A percentile compares a stretch with the other conserved stretches of the same genome.
Conservation (phyloP, 345 rosid species). For the Eucalyptus curtisii region DNA sequence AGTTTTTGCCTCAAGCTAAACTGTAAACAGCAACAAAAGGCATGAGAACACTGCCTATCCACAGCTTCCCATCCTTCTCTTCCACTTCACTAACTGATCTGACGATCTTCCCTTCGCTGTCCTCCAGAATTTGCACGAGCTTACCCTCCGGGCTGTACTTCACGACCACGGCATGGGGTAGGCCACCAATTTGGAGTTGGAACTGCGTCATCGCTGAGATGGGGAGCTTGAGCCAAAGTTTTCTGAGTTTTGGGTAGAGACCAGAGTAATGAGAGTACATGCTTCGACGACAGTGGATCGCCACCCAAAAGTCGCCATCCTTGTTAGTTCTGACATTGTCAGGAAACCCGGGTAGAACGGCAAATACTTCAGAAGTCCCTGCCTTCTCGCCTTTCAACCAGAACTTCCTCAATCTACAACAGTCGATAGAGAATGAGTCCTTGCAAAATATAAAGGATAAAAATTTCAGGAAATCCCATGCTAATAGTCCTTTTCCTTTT, state of each 20-base stretch:
- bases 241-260: slow-evolving; percentile 13
- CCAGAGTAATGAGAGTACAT: slow-evolving; percentile 2
- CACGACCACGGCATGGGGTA: slow-evolving; percentile 8
- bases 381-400: slow-evolving; percentile 86
- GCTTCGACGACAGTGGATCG: slow-evolving; percentile 15
- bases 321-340: slow-evolving; percentile 69
- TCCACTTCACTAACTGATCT: slow-evolving; percentile 31
- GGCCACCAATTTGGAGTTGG: slow-evolving; percentile 21
- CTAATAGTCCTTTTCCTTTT: background rate
- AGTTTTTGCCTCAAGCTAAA: background rate
- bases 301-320: slow-evolving; percentile 40
- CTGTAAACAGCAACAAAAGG: slow-evolving; percentile 18
- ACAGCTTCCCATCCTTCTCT: slow-evolving; percentile 35
- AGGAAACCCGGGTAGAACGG: slow-evolving; percentile 64
- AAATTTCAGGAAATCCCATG: background rate
- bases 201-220: slow-evolving; percentile 12
- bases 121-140: slow-evolving; percentile 24
- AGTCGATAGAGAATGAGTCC: background rate
- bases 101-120: slow-evolving; percentile 27
- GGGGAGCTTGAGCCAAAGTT: slow-evolving; percentile 25
- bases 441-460: background rate
- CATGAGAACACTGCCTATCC: slow-evolving; percentile 40
- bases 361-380: slow-evolving; percentile 68
- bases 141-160: slow-evolving; percentile 27
- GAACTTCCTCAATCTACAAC: slow-evolving; percentile 49